Evolutionary conservation across 331 rosid genomes (phyloP), one percentile per base, ranked within the genome.

Genomic region (Dryas integrifolia): DNA sequence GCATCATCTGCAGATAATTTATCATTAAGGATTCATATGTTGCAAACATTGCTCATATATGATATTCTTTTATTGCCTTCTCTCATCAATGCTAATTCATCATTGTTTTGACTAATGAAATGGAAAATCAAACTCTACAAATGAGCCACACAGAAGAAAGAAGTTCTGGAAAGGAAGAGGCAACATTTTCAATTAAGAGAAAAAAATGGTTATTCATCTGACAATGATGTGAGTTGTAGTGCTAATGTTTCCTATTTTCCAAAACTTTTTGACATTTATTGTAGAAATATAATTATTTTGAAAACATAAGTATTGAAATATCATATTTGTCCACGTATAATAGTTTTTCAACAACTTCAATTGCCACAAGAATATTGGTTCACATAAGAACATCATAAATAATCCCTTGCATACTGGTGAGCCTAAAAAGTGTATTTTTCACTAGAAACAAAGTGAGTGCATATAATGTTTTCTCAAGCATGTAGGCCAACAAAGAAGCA

Each of bases 1-100:
- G 94, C 96, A 92, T 89, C 89, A 89, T 89, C 97, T 92, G 90
- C 75, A 72, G 40, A 69, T 66, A 21, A 9, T 70, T 80, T 47
- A 5, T 78, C 60, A 8, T 26, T 69, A 26, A 68, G 58, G 14
- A 56, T 68, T 81, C 74, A 82, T 80, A 71, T 58, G 74, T 56
- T 44, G 58, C 70, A 43, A 49, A 67, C 30, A 67, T 10, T 35
- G 56, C 47, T 26, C 26, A 21, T 30, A 65, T 8, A 56, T 41
- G 7, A 7, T 60, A 41, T 46, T 16, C 15, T 72, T 46, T 4
- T 38, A 10, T 16, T 47, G 4, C 11, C 41, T 30, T 57, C 66
- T 18, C 44, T 12, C 38, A 13, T 75, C 69, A 75, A 24, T 53
- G 35, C 26, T 41, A 53, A 26, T 58, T 57, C 75, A 44, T 56